These are phyloP conservation scores for Puccinellia tenuiflora DNA, from an alignment of 176 grass and related monocot species.

Conservation along the genomic window DNA sequence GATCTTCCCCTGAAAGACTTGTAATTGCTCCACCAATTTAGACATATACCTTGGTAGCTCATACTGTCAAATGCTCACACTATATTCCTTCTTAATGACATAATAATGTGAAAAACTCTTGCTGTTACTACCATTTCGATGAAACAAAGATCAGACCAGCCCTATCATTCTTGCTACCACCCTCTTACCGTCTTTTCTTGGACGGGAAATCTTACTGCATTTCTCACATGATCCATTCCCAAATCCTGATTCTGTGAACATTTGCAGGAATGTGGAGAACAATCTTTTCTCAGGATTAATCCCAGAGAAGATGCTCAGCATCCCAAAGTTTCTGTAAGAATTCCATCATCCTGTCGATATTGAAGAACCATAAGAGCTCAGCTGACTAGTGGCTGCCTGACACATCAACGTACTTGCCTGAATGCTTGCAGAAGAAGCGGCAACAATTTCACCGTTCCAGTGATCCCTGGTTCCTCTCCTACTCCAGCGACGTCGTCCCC, in stretches of 20 bases:
- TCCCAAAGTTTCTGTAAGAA: slow-evolving; percentile 62
- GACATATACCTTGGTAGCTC: not conserved
- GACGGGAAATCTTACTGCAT: not conserved
- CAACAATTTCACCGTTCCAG: slow-evolving; percentile 34
- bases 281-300: slow-evolving; percentile 51
- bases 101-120: not conserved
- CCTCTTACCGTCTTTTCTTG: too few relatives aligned
- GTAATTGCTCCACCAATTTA: slow-evolving; percentile 30
- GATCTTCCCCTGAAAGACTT: slow-evolving; percentile 59
- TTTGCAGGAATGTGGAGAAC: slow-evolving; percentile 58
- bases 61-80: not conserved
- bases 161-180: not conserved
- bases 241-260: not conserved
- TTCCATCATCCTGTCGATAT: not conserved
- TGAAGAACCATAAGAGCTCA: not conserved
- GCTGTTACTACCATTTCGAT: not conserved
- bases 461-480: slow-evolving; percentile 1
- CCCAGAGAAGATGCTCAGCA: slow-evolving; percentile 35
- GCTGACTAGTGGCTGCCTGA: not conserved
- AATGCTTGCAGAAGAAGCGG: slow-evolving; percentile 38
- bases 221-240: not conserved
- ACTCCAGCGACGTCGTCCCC: not conserved
- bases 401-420: not conserved
- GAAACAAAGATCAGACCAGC: not conserved
- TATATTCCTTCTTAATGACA: not conserved